These are phyloP conservation scores for Aspergillus sojae DNA, from an alignment of 2,329 filamentous ascomycete genomes.

Conservation along the genomic window DNA sequence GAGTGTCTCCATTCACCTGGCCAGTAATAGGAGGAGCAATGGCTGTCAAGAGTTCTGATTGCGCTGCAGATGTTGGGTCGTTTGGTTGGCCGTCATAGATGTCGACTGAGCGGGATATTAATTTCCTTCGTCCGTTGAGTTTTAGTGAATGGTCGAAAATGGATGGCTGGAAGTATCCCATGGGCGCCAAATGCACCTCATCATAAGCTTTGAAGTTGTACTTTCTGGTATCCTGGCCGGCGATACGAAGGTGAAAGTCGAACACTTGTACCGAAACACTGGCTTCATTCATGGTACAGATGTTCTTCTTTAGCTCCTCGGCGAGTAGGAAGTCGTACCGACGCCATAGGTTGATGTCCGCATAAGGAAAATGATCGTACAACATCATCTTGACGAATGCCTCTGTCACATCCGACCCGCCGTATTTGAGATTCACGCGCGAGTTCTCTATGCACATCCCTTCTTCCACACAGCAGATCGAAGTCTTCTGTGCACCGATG, in stretches of 20 bases:
- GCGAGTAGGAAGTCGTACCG: slow-evolving; percentile 91
- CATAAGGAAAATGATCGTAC: slow-evolving; percentile 91
- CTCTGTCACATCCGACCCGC: slow-evolving; percentile 89
- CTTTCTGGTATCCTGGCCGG: slow-evolving; percentile 85
- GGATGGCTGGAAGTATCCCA: slow-evolving; percentile 88
- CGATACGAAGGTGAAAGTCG: slow-evolving; percentile 87
- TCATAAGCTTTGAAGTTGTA: slow-evolving; percentile 98
- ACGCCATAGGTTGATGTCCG: slow-evolving; percentile 86
- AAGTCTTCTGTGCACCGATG: slow-evolving; percentile 95
- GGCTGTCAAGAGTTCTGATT: slow-evolving; percentile 65
- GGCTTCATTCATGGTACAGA: slow-evolving; percentile 87
- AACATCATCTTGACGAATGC: slow-evolving; percentile 98
- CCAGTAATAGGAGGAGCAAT: slow-evolving; percentile 46
- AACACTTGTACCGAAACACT: slow-evolving; percentile 86
- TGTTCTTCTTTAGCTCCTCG: slow-evolving; percentile 92
- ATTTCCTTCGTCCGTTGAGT: slow-evolving; percentile 73
- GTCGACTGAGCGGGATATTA: slow-evolving; percentile 87
- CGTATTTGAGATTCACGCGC: slow-evolving; percentile 90
- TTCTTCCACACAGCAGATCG: slow-evolving; percentile 94
- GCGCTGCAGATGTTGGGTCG: slow-evolving; percentile 83
- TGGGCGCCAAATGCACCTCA: slow-evolving; percentile 88
- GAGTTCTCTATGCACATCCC: slow-evolving; percentile 94
- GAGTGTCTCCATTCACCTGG: slow-evolving; percentile 43
- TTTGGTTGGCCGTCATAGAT: slow-evolving; percentile 92
- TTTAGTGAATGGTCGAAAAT: slow-evolving; percentile 86